Evolutionary conservation across 1,284 basidiomycete species (phyloP).

Genomic region (Calocybe gambosa): DNA sequence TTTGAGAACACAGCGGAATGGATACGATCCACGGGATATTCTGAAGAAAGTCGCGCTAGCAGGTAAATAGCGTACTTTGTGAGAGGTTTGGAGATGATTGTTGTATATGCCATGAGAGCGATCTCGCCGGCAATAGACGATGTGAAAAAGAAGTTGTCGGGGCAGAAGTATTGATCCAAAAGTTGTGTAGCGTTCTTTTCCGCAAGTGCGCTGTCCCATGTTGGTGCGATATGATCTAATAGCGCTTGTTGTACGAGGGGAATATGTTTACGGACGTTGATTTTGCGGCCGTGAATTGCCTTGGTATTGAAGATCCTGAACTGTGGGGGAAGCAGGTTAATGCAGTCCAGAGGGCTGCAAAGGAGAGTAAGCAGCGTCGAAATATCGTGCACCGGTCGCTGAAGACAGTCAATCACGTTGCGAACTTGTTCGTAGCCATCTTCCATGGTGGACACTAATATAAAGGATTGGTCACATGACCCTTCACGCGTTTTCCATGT

Average conservation of each 20-base stretch:
- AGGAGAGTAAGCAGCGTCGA: conserved; percentile 49
- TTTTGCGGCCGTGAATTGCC: conserved; percentile 25
- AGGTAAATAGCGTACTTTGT: conserved; percentile 42
- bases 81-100: conserved; percentile 47
- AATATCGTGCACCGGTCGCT: conserved; percentile 45
- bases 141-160: conserved; percentile 49
- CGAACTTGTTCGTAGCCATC: conserved; percentile 28
- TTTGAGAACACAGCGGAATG: conserved; percentile 43
- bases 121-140: conserved; percentile 45
- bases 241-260: conserved; percentile 56
- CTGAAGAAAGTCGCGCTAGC: conserved; percentile 46
- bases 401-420: conserved; percentile 46
- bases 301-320: conserved; percentile 35
- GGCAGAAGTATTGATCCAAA: conserved; percentile 65
- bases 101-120: conserved; percentile 54
- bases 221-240: conserved; percentile 59
- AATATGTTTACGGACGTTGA: conserved; percentile 43
- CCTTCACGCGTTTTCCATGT: background rate
- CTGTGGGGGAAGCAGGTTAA: conserved; percentile 53
- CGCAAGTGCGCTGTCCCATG: conserved; percentile 57
- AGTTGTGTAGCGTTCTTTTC: conserved; percentile 41
- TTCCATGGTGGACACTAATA: conserved; percentile 23
- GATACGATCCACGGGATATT: conserved; percentile 67
- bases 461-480: no score
- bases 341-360: conserved; percentile 46